Conservation (phyloP, 2,329 filamentous ascomycete genomes). For the Colletotrichum karsti region DNA sequence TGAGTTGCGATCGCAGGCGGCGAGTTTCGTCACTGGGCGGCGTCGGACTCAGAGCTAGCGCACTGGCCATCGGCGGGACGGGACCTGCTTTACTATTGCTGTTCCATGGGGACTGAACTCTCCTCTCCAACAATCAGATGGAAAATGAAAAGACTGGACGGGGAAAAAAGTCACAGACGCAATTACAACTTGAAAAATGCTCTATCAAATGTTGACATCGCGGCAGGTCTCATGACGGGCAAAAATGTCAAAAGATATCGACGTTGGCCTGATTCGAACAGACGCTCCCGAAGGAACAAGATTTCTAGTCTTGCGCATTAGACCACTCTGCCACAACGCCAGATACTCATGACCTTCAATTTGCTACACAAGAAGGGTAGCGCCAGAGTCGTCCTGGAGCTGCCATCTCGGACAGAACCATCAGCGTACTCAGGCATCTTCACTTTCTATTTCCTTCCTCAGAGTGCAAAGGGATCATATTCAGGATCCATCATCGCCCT, state of each 20-base stretch:
- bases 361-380: fast-evolving
- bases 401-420: no score
- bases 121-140: no score
- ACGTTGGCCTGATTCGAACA: constrained; percentile 30
- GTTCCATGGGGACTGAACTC: neutral
- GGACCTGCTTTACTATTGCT: neutral
- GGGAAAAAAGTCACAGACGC: neutral
- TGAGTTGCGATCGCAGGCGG: neutral
- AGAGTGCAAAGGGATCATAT: constrained; percentile 6
- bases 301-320: no score
- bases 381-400: no score
- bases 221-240: no score
- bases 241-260: neutral
- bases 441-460: neutral
- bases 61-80: neutral
- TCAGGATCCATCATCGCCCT: neutral
- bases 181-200: no score
- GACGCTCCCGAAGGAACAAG: no score
- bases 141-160: neutral
- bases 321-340: constrained; percentile 30
- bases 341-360: fast-evolving
- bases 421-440: no score
- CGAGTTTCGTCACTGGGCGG: constrained; percentile 4
- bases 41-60: neutral
- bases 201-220: no score